A percentile compares a stretch with the other conserved stretches of the same genome.
These are phyloP conservation scores for Decorospora gaudefroyi DNA, from an alignment of 2,329 filamentous ascomycete genomes.

Conservation along the genomic window DNA sequence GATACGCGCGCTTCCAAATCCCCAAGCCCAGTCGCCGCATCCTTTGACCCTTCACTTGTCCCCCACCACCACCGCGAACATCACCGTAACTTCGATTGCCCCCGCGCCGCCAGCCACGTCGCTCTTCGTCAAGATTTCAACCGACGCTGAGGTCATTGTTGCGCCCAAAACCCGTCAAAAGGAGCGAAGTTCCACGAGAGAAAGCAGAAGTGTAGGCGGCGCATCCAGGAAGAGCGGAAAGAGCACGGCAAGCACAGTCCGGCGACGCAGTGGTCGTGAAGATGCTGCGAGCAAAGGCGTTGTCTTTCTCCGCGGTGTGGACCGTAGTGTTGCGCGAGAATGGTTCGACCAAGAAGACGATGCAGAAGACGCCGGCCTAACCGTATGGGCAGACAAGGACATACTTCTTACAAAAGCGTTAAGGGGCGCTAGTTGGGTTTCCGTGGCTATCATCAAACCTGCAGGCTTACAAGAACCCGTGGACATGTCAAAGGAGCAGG, in stretches of 20 bases:
- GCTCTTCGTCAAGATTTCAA: constrained; percentile 88
- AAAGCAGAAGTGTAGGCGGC: constrained; percentile 78
- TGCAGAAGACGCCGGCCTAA: constrained; percentile 60
- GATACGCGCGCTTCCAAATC: constrained; percentile 91
- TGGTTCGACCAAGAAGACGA: constrained; percentile 74
- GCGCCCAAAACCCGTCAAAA: constrained; percentile 87
- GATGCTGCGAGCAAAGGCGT: constrained; percentile 68
- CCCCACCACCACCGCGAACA: constrained; percentile 92
- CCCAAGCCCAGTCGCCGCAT: constrained; percentile 67
- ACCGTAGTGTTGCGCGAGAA: constrained; percentile 68
- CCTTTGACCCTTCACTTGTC: constrained; percentile 90
- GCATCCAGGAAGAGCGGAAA: constrained; percentile 78
- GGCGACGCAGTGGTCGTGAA: constrained; percentile 61
- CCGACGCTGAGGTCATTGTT: constrained; percentile 95
- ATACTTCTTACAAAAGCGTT: constrained; percentile 72
- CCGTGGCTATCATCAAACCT: constrained; percentile 85
- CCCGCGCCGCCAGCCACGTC: constrained; percentile 69
- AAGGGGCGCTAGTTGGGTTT: constrained; percentile 74
- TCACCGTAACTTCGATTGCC: constrained; percentile 80
- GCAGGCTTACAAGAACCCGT: constrained; percentile 72
- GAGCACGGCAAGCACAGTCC: constrained; percentile 72
- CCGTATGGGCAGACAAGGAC: constrained; percentile 84
- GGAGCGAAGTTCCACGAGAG: constrained; percentile 65
- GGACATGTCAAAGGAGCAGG: constrained; percentile 71
- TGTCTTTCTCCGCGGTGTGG: constrained; percentile 80